Evolutionary conservation across 2,329 filamentous ascomycete species (phyloP), one percentile per base, ranked within the genome.

Genomic region (Colletotrichum camelliae): DNA sequence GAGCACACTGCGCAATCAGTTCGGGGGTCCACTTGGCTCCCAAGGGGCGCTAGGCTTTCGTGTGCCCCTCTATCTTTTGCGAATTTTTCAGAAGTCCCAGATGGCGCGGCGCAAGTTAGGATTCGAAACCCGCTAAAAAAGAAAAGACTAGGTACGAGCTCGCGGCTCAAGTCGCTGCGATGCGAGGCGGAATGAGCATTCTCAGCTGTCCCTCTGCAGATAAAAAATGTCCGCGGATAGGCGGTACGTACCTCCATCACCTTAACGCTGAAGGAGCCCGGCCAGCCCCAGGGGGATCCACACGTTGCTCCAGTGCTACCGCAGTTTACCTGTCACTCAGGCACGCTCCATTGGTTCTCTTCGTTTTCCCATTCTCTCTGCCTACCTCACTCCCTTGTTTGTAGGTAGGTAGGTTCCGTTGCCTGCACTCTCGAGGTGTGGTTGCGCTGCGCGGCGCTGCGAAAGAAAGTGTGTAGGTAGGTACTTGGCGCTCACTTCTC

Each of bases 271-370:
- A 21, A 52, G 43, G 43, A 52, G 43, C 10, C 43, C n/a, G n/a
- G 21, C 43, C 43, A 52, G 43, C 18, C 35, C 43, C 60, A 24
- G 10, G 39, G 61, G 72, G 35, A 13, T 64, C 72, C 69, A 57
- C 72, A 62, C 21, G 55, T 72, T 72, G 69, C 69, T 72, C 69
- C 72, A 75, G 72, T 72, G 57, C 55, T 67, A 60, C 72, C 68
- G 61, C 52, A 67, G 18, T 72, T 37, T 67, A 64, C 60, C 37
- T 75, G 43, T 68, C 62, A 61, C 67, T 55, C 64, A 72, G 68
- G 55, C 72, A 75, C 72, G 72, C 52, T 67, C 69, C 55, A 67
- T 72, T 67, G 52, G 72, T 62, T 72, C 55, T 55, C 21, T 43
- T 37, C 35, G n/a, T 21, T 72, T 58, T 52, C 72, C 58, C 48